phyloP scores from a whole-genome alignment of 768 basidiomycete species.

The Tricholoma saponaceum region DNA sequence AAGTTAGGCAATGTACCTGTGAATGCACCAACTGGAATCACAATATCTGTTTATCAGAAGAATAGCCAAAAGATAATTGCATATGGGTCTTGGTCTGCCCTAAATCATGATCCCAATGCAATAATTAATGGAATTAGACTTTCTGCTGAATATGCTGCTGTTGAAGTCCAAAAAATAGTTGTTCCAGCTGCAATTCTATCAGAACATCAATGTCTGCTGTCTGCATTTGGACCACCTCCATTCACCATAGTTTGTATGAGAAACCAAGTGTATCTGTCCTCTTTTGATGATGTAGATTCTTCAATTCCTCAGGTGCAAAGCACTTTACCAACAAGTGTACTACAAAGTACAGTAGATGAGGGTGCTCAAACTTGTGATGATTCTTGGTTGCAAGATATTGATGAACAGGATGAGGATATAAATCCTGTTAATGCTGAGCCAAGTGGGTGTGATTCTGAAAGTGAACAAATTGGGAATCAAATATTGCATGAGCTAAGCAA shows the following conservation, averaged over 20 bases:
- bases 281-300: neutral
- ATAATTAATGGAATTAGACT: neutral
- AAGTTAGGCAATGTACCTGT: neutral
- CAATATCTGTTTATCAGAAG: neutral
- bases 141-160: neutral
- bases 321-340: too few species aligned
- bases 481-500: too few species aligned
- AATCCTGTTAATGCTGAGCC: too few species aligned
- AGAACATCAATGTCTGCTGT: neutral
- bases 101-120: neutral
- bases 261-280: neutral
- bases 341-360: too few species aligned
- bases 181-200: neutral
- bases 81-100: neutral
- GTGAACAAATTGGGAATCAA: too few species aligned
- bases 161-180: neutral
- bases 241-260: neutral
- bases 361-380: too few species aligned
- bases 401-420: too few species aligned
- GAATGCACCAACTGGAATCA: neutral
- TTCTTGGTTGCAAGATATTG: too few species aligned
- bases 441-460: too few species aligned
- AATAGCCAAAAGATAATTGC: neutral
- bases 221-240: neutral
- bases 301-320: too few species aligned